These are phyloP conservation scores for Dianthus caryophyllus DNA, from an alignment of 148 eudicot species.

Conservation along the genomic window DNA sequence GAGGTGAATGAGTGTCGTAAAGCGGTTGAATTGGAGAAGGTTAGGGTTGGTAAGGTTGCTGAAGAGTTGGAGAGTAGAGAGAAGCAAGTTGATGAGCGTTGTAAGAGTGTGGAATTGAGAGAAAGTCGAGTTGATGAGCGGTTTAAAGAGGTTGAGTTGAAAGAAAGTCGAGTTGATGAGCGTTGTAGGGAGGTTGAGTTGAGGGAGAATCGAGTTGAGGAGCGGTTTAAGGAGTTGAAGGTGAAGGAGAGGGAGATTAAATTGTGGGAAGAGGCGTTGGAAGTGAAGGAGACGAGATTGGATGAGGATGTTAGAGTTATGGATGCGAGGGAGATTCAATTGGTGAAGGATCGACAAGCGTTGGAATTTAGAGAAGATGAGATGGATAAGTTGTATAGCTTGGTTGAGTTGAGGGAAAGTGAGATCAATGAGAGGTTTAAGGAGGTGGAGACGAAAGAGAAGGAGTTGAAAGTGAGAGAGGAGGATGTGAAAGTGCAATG, in stretches of 20 bases:
- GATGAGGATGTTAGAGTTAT: not conserved
- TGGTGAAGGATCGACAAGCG: not conserved
- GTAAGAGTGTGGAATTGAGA: conserved; percentile 2
- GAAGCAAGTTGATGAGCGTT: not conserved
- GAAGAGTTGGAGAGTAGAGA: conserved; percentile 11
- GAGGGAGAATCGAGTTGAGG: not conserved
- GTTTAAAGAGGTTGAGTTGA: not conserved
- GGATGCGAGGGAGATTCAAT: not conserved
- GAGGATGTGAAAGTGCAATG: not conserved
- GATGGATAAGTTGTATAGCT: not conserved
- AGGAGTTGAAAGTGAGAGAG: conserved; percentile 4
- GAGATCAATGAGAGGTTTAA: conserved; percentile 3
- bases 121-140: not conserved
- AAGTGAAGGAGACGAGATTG: conserved; percentile 6
- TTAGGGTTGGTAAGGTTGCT: not conserved
- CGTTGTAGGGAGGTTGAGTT: conserved; percentile 1
- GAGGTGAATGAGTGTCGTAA: conserved; percentile 10
- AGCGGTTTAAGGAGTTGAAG: not conserved
- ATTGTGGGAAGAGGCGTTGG: not conserved
- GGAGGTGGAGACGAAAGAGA: not conserved
- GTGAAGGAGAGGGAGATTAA: not conserved
- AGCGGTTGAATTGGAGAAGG: conserved; percentile 3
- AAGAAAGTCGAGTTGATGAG: conserved; percentile 5
- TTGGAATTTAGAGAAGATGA: conserved; percentile 8
- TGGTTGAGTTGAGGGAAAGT: not conserved